Evolutionary conservation across 1,284 basidiomycete genomes (phyloP).

Genomic region (Tetrapyrgos nigripes): DNA sequence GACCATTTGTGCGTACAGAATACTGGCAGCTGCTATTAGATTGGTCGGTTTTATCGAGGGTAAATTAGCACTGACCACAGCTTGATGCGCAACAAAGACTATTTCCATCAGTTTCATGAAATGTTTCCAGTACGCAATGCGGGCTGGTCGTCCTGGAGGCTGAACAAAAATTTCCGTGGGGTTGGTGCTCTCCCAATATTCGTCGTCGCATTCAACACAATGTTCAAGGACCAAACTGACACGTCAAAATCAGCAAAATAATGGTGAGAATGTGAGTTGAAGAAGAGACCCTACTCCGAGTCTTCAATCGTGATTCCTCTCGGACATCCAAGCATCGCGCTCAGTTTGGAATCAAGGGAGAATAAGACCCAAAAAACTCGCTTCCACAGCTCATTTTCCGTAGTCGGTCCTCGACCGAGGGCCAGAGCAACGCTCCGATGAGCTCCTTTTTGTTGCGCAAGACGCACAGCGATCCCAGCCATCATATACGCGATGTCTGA

Average conservation of each 20-base stretch:
- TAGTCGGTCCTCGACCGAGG: conserved; percentile 17
- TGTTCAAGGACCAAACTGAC: conserved; percentile 63
- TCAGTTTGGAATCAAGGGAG: conserved; percentile 39
- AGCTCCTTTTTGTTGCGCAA: conserved; percentile 74
- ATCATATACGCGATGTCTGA: conserved; percentile 77
- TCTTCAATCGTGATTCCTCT: conserved; percentile 50
- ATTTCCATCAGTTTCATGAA: conserved; percentile 62
- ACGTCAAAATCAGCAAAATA: background rate
- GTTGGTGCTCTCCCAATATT: conserved; percentile 59
- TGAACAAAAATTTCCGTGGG: conserved; percentile 49
- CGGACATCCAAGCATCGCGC: conserved; percentile 53
- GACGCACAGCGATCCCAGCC: conserved; percentile 71
- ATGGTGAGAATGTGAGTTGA: conserved; percentile 22
- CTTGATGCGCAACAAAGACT: conserved; percentile 66
- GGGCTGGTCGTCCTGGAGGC: conserved; percentile 51
- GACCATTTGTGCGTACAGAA: conserved; percentile 68
- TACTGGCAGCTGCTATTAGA: conserved; percentile 50
- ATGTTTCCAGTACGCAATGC: conserved; percentile 56
- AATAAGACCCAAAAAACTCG: conserved; percentile 54
- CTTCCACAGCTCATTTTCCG: conserved; percentile 61
- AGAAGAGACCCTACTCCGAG: conserved; percentile 25
- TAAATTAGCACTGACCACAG: conserved; percentile 49
- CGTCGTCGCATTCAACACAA: conserved; percentile 67
- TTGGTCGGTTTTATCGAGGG: conserved; percentile 38
- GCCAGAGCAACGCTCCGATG: conserved; percentile 46